Percentiles rank a stretch among this genome's conserved stretches.
Conservation (phyloP, 768 basidiomycete genomes). For the Pulveroboletus sp. region DNA sequence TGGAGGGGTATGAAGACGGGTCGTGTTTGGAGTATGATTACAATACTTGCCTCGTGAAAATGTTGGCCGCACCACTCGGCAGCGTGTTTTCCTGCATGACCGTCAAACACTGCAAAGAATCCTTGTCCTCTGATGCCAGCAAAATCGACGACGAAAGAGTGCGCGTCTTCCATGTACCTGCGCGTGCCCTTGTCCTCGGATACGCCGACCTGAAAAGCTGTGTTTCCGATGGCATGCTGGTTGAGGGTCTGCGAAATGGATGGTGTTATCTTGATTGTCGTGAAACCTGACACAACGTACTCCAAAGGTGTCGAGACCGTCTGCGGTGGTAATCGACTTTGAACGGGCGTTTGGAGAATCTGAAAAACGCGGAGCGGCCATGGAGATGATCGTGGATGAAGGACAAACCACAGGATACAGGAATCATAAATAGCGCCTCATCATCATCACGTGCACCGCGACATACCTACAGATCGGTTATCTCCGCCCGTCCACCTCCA, state of each 20-base stretch:
- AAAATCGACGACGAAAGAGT: slow-evolving; percentile 95
- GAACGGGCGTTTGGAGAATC: slow-evolving; percentile 78
- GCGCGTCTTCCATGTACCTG: slow-evolving; percentile 96
- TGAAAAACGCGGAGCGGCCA: slow-evolving; percentile 37
- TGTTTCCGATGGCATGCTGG: slow-evolving; percentile 65
- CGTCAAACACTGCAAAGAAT: slow-evolving; percentile 98
- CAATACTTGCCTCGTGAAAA: slow-evolving; percentile 76
- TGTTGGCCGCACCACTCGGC: slow-evolving; percentile 98
- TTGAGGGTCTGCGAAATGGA: slow-evolving; percentile 33
- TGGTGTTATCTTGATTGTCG: background rate
- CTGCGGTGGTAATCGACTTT: slow-evolving; percentile 77
- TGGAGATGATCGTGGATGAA: slow-evolving; percentile 15
- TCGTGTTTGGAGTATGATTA: background rate
- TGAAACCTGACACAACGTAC: slow-evolving; percentile 41
- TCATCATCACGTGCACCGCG: slow-evolving; percentile 21
- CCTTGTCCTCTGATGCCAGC: slow-evolving; percentile 90
- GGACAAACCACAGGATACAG: slow-evolving; percentile 2
- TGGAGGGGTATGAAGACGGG: slow-evolving; percentile 6
- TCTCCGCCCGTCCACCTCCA: slow-evolving; percentile 17
- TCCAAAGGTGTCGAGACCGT: slow-evolving; percentile 70
- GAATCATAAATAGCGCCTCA: background rate
- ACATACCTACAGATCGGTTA: slow-evolving; percentile 19
- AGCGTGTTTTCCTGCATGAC: slow-evolving; percentile 97
- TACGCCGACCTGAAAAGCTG: slow-evolving; percentile 60
- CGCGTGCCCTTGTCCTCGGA: slow-evolving; percentile 87